A percentile compares a stretch with the other conserved stretches of the same genome.
Conservation (phyloP, 2,329 filamentous ascomycete species). For the Mycosphaerella sp. region DNA sequence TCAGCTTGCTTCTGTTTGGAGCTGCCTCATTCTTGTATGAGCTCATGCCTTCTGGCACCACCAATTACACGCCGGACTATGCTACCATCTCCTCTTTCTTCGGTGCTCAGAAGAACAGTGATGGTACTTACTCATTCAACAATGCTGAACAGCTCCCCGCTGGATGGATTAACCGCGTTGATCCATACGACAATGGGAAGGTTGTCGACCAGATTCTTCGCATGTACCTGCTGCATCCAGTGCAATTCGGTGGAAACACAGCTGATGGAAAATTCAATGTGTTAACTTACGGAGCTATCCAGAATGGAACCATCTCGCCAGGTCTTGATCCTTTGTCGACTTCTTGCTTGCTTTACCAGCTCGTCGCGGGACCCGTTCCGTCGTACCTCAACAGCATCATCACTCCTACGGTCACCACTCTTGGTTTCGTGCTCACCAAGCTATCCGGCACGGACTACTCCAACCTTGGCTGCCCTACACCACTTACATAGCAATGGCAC, state of each 20-base stretch:
- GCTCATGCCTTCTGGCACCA: constrained; percentile 35
- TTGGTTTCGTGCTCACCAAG: constrained; percentile 31
- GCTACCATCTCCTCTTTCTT: constrained; percentile 38
- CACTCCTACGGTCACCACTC: constrained; percentile 35
- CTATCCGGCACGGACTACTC: constrained; percentile 27
- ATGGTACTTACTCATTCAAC: constrained; percentile 38
- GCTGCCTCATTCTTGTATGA: constrained; percentile 43
- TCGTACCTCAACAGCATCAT: constrained; percentile 35
- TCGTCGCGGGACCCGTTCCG: constrained; percentile 37
- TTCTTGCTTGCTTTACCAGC: constrained; percentile 42
- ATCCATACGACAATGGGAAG: constrained; percentile 35
- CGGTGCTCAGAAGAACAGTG: constrained; percentile 34
- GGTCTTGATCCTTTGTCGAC: constrained; percentile 28
- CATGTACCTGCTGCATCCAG: constrained; percentile 37
- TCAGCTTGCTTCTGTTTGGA: constrained; percentile 39
- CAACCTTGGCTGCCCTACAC: constrained; percentile 36
- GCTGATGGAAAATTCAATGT: constrained; percentile 11
- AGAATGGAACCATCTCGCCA: constrained; percentile 36
- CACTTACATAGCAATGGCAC: constrained; percentile 10
- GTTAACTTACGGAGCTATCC: constrained; percentile 36
- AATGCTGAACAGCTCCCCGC: constrained; percentile 37
- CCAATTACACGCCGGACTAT: constrained; percentile 31
- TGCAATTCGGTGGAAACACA: constrained; percentile 29
- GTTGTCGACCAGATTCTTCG: constrained; percentile 38
- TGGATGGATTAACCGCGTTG: constrained; percentile 36